Percentiles rank a stretch among this genome's conserved stretches.
Evolutionary conservation across 768 basidiomycete species (phyloP).

Genomic region (Collybiopsis luxurians): DNA sequence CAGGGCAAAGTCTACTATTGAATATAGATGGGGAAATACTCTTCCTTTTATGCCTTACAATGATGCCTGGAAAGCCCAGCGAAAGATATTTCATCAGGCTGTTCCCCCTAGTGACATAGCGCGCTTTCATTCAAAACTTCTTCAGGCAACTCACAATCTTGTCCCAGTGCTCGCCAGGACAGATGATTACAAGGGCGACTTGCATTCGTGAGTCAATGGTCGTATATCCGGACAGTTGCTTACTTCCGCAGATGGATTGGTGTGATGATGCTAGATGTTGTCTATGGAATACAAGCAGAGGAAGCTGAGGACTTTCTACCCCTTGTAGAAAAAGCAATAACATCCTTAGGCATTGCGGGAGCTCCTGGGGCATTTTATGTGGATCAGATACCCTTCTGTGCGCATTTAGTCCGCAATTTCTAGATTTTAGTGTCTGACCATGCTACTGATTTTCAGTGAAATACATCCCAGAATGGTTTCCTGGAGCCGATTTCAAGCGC

Average conservation of each 20-base stretch:
- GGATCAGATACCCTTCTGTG: constrained; percentile 31
- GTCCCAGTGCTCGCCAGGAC: background rate
- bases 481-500: constrained; percentile 44
- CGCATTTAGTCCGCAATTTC: constrained; percentile 7
- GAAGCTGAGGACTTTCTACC: background rate
- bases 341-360: constrained; percentile 4
- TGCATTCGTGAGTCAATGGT: background rate
- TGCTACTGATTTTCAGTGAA: constrained; percentile 22
- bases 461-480: constrained; percentile 44
- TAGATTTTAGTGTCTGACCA: background rate
- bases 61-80: background rate
- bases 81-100: background rate
- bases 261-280: constrained; percentile 22
- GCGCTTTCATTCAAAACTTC: constrained; percentile 1
- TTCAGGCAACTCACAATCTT: background rate
- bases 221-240: background rate
- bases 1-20: background rate
- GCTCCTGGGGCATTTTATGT: constrained; percentile 27
- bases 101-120: background rate
- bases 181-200: background rate
- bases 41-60: background rate
- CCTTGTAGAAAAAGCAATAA: constrained; percentile 12
- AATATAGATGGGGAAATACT: constrained; percentile 5
- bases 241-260: constrained; percentile 10
- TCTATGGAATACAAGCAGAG: constrained; percentile 23